Evolutionary conservation across 768 basidiomycete genomes (phyloP).

Genomic region (Lentinula sp.): DNA sequence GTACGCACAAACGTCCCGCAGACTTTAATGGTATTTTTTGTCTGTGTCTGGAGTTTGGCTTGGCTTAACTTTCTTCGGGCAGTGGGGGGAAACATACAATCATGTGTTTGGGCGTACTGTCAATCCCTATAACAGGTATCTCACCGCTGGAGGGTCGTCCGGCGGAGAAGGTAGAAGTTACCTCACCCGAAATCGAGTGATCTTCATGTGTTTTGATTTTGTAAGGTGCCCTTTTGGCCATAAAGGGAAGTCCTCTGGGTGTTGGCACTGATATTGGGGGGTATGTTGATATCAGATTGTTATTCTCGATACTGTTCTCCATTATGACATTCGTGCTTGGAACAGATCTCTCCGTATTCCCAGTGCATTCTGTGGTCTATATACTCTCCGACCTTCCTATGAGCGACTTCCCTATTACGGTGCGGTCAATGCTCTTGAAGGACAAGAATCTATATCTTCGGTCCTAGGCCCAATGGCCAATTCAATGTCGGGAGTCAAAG

Average conservation of each 20-base stretch:
- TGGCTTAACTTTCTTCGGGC: background rate
- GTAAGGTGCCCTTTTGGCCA: constrained; percentile 19
- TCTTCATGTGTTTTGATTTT: background rate
- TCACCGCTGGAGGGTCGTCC: constrained; percentile 76
- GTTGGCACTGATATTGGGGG: constrained; percentile 58
- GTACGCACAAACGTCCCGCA: constrained; percentile 74
- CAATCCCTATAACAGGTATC: constrained; percentile 67
- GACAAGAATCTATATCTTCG: constrained; percentile 65
- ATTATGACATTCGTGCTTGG: no score
- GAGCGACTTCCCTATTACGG: constrained; percentile 68
- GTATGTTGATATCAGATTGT: constrained; percentile 25
- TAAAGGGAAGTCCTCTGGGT: constrained; percentile 41
- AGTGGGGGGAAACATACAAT: constrained; percentile 81
- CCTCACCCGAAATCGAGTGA: background rate
- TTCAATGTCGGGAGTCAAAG: constrained; percentile 54
- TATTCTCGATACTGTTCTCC: background rate
- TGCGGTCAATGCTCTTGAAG: constrained; percentile 59
- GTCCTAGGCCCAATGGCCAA: constrained; percentile 70
- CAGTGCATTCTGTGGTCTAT: constrained; percentile 59
- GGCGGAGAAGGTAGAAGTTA: constrained; percentile 74
- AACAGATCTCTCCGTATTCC: constrained; percentile 71
- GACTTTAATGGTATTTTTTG: constrained; percentile 59
- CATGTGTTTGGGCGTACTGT: constrained; percentile 72
- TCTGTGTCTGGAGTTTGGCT: background rate
- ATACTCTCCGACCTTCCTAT: constrained; percentile 68